phyloP scores from a whole-genome alignment of 768 basidiomycete genomes.

The Podaxis sp. region DNA sequence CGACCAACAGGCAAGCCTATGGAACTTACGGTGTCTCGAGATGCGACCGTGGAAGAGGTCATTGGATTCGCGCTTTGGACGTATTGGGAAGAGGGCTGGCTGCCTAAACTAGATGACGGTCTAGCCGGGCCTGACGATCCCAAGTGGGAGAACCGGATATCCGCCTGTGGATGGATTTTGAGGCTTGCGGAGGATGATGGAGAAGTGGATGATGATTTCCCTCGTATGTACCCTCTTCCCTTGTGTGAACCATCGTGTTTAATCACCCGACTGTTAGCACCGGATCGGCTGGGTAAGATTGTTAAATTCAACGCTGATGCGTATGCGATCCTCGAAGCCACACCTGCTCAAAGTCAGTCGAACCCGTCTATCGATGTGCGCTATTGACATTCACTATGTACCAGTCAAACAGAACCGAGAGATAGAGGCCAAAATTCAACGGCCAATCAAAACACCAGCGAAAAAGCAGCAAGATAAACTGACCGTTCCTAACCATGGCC shows the following conservation, averaged over 20 bases:
- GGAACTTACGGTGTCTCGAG: conserved; percentile 76
- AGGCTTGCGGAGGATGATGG: conserved; percentile 96
- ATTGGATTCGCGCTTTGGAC: conserved; percentile 89
- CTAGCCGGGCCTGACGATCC: conserved; percentile 60
- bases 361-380: neutral
- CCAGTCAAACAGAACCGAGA: conserved; percentile 73
- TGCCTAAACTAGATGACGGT: conserved; percentile 74
- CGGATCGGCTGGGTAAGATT: conserved; percentile 84
- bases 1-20: conserved; percentile 63
- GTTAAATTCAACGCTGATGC: conserved; percentile 88
- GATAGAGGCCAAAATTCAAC: conserved; percentile 77
- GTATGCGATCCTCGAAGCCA: conserved; percentile 85
- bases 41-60: conserved; percentile 93
- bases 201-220: conserved; percentile 98
- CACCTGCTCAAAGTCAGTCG: conserved; percentile 60
- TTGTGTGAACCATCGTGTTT: conserved; percentile 8
- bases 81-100: conserved; percentile 90
- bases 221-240: conserved; percentile 57
- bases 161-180: conserved; percentile 88
- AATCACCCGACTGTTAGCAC: conserved; percentile 52
- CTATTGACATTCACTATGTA: conserved; percentile 26
- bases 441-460: conserved; percentile 72
- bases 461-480: conserved; percentile 54
- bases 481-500: conserved; percentile 39
- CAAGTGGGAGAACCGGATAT: conserved; percentile 56